Conservation (phyloP, 1,284 basidiomycete genomes). For the Cystobasidiaceae sp. region DNA sequence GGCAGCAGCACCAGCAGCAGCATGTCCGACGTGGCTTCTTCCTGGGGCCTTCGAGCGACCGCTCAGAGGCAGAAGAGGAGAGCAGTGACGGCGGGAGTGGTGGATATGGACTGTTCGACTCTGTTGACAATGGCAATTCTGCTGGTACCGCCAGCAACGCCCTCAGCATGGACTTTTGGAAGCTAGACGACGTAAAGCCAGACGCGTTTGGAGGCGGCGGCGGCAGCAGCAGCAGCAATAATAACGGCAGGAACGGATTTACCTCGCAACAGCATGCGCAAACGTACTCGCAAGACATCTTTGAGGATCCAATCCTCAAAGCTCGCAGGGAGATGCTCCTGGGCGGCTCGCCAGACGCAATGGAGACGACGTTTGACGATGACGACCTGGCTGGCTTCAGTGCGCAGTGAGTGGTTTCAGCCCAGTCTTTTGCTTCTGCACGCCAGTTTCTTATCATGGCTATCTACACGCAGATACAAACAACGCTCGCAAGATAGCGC, state of each 20-base stretch:
- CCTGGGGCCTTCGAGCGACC: background rate
- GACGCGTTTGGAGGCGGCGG: background rate
- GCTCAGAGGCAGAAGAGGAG: constrained; percentile 7
- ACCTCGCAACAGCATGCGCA: no score
- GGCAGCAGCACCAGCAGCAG: background rate
- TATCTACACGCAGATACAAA: no score
- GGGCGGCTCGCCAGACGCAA: constrained; percentile 12
- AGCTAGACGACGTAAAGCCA: constrained; percentile 16
- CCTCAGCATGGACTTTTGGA: constrained; percentile 26
- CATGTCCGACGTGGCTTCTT: constrained; percentile 6
- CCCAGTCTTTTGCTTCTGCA: background rate
- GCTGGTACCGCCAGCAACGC: background rate
- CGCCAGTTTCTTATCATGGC: no score
- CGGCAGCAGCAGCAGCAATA: background rate
- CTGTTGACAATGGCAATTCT: background rate
- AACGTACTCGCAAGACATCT: no score
- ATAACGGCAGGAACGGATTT: background rate
- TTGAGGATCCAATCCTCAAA: constrained; percentile 4
- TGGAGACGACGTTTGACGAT: constrained; percentile 8
- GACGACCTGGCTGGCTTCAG: constrained; percentile 12
- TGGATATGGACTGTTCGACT: constrained; percentile 4
- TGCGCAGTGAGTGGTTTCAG: background rate
- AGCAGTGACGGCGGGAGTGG: background rate
- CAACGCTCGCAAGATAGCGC: no score
- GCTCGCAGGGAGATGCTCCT: constrained; percentile 14